Conservation (phyloP, 805 yeast genomes). For the Pichia sporocuriosa region DNA sequence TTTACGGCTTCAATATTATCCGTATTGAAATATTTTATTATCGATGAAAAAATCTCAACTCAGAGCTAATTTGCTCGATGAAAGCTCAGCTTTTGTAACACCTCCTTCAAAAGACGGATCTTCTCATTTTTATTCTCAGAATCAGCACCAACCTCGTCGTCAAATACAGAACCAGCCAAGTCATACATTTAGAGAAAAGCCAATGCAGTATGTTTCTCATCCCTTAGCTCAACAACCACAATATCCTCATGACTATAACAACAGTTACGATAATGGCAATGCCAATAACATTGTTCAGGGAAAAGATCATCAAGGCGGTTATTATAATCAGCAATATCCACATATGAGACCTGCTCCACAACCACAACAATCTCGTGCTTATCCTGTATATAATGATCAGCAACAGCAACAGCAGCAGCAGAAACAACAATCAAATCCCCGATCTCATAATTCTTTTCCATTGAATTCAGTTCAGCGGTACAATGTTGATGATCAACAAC, state of each 20-base stretch:
- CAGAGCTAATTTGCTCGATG: conserved; percentile 22
- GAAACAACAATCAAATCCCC: too few species aligned
- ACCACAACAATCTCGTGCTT: too few species aligned
- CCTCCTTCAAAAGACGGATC: neutral
- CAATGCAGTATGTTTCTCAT: conserved; percentile 4
- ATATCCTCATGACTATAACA: neutral
- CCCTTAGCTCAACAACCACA: conserved; percentile 1
- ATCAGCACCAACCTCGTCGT: neutral
- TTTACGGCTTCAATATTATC: neutral
- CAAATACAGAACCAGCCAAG: neutral
- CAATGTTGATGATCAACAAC: too few species aligned
- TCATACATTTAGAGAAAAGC: neutral
- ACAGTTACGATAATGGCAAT: conserved; percentile 2
- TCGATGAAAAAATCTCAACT: conserved; percentile 20
- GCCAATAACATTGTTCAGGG: conserved; percentile 2
- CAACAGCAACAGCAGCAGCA: too few species aligned
- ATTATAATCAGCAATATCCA: conserved; percentile 3
- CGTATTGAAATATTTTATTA: neutral
- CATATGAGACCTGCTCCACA: neutral
- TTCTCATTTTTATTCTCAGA: neutral
- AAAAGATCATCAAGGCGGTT: neutral
- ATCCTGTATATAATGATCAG: too few species aligned
- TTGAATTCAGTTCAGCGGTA: too few species aligned
- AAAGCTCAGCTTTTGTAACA: conserved; percentile 8
- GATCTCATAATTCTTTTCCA: too few species aligned